A percentile compares a stretch with the other conserved stretches of the same genome.
Evolutionary conservation across 768 basidiomycete genomes (phyloP).

Genomic region (Phylloporus arenicola): DNA sequence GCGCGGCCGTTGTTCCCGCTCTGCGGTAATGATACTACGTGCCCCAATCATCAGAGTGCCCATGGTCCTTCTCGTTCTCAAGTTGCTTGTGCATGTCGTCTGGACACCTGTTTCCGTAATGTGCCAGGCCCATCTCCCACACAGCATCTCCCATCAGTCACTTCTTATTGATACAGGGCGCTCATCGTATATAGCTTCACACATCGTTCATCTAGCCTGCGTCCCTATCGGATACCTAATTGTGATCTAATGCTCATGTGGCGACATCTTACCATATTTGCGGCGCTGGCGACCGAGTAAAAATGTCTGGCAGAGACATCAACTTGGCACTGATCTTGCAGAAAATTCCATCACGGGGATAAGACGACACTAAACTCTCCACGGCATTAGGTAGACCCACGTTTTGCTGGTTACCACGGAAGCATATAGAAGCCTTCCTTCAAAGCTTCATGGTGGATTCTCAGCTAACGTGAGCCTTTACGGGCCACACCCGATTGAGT

Average conservation of each 20-base stretch:
- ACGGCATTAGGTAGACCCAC: constrained; percentile 22
- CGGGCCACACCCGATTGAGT: constrained; percentile 7
- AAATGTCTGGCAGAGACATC: background rate
- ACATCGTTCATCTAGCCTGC: constrained; percentile 23
- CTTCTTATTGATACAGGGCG: constrained; percentile 43
- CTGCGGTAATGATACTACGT: background rate
- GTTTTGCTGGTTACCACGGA: constrained; percentile 29
- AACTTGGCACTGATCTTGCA: background rate
- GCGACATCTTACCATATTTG: background rate
- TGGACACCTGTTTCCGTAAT: constrained; percentile 9
- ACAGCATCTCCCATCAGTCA: constrained; percentile 44
- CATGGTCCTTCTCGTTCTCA: background rate
- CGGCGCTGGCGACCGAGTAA: background rate
- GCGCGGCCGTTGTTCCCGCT: background rate
- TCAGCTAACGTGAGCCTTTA: constrained; percentile 9
- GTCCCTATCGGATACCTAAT: constrained; percentile 30
- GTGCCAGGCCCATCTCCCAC: constrained; percentile 23
- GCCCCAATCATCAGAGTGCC: background rate
- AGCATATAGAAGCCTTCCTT: constrained; percentile 30
- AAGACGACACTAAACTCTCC: constrained; percentile 19
- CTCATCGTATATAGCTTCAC: constrained; percentile 35
- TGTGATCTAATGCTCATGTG: constrained; percentile 14
- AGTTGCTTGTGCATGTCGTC: background rate
- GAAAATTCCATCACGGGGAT: constrained; percentile 11
- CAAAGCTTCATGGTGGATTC: constrained; percentile 14